Evolutionary conservation across 257 asterid genomes (phyloP), one percentile per base, ranked within the genome.

Genomic region (Fraxinus cuspidata): DNA sequence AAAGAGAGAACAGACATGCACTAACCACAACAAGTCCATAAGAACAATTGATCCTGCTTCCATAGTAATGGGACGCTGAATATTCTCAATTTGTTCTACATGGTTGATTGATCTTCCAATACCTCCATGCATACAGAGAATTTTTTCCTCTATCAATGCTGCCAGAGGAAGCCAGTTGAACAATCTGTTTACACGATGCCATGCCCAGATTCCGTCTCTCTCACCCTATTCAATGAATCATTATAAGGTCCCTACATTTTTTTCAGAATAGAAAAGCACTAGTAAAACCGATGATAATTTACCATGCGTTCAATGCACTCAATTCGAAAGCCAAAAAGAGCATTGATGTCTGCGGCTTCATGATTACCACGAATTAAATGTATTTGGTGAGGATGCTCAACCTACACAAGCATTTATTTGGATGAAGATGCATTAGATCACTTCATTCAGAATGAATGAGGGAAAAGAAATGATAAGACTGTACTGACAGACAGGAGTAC

Each of bases 231-330:
- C 84, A 84, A 83, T 69, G 81, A 75, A 75, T 67, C 31, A 78
- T 60, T 64, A 81, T 78, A 32, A 72, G 75, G 78, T 56, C 34
- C 47, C 64, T 49, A 72, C 28, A 27, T 27, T 64, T 35, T 78
- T 76, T 81, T 13, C 67, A 75, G 75, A 74, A 81, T 21, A 74
- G 68, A 49, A 63, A 72, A 63, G 44, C n/a, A 79, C 63, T 19
- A 56, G 56, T 63, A 70, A 29, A 72, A 40, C 11, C 23, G 63
- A 68, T 27, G 63, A 53, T 37, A 73, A 71, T 79, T 84, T 86
- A 93, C 99, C 99, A 95, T 87, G 80, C 99, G 99, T 88, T 95
- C 99, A 73, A 95, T 93, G 90, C 99, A 95, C 90, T 95, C 99
- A 19, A 95, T 95, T 69, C 99, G 96, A 81, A 95, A 95, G 76